Evolutionary conservation across 345 rosid genomes (phyloP).

Genomic region (Citrus cavaleriei): DNA sequence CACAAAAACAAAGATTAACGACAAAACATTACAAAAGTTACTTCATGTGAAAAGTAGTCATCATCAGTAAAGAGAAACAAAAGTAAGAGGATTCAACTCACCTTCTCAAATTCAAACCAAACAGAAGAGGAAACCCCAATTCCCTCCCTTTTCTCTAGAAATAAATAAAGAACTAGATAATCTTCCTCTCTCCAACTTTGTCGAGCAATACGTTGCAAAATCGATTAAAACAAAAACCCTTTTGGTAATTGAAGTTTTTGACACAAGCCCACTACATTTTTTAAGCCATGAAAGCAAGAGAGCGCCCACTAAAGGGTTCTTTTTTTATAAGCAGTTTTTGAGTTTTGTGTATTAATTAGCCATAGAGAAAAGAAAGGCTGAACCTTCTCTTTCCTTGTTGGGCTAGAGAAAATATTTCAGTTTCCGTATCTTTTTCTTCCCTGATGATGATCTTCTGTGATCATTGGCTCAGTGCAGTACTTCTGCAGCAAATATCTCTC

Average conservation of each 20-base stretch:
- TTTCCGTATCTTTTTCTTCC: conserved; percentile 10
- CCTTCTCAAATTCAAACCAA: conserved; percentile 31
- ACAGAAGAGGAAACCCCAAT: conserved; percentile 2
- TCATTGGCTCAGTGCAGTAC: conserved; percentile 20
- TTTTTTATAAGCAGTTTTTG: conserved; percentile 5
- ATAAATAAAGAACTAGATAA: not conserved
- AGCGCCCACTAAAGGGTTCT: conserved; percentile 1
- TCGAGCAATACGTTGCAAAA: conserved; percentile 34
- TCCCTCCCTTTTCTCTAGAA: conserved; percentile 11
- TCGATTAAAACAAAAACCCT: conserved; percentile 5
- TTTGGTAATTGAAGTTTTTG: not conserved
- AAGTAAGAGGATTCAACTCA: conserved; percentile 5
- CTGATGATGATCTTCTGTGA: conserved; percentile 13
- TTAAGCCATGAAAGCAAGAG: conserved; percentile 9
- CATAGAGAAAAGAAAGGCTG: conserved; percentile 22
- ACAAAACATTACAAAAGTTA: conserved; percentile 2
- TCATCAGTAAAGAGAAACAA: not conserved
- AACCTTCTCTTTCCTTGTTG: conserved; percentile 21
- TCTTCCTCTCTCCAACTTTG: conserved; percentile 14
- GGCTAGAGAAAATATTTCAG: conserved; percentile 32
- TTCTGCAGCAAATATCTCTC: conserved; percentile 18
- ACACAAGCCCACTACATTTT: not conserved
- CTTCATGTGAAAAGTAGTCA: conserved; percentile 8
- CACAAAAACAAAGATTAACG: conserved; percentile 22
- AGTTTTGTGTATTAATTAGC: conserved; percentile 4